A percentile compares a stretch with the other conserved stretches of the same genome.
Conservation (phyloP, 495 filamentous ascomycete species). For the Filosporella fistucella region DNA sequence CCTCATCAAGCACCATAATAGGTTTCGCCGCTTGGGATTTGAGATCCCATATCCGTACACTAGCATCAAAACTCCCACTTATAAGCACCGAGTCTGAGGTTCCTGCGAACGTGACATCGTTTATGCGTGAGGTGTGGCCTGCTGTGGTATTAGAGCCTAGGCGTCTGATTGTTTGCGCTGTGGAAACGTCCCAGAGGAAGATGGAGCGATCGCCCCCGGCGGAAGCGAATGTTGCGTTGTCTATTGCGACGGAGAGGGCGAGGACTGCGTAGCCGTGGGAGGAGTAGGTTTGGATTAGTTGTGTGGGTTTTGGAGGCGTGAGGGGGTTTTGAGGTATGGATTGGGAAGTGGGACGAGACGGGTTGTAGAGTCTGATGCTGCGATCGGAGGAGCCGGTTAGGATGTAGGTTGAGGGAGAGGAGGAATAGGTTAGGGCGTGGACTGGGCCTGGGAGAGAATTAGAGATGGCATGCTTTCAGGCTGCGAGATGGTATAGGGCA, state of each 20-base stretch:
- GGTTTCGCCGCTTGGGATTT: conserved; percentile 59
- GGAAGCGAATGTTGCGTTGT: conserved; percentile 78
- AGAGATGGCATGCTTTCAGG: neutral
- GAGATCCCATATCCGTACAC: conserved; percentile 81
- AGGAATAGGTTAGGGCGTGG: conserved; percentile 68
- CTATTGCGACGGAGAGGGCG: conserved; percentile 61
- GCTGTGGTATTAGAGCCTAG: conserved; percentile 57
- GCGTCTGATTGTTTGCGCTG: conserved; percentile 65
- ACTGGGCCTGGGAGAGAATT: conserved; percentile 50
- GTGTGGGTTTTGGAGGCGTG: conserved; percentile 29
- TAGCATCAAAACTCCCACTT: conserved; percentile 75
- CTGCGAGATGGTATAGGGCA: neutral
- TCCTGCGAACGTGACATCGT: conserved; percentile 73
- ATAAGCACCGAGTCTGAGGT: conserved; percentile 65
- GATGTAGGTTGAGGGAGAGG: conserved; percentile 67
- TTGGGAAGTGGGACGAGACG: conserved; percentile 41
- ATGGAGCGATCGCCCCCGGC: conserved; percentile 85
- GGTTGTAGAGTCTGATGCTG: conserved; percentile 75
- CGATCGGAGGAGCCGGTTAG: conserved; percentile 86
- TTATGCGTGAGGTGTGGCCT: conserved; percentile 69
- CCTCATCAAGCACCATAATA: conserved; percentile 74
- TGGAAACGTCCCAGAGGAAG: conserved; percentile 90
- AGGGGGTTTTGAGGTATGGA: conserved; percentile 34
- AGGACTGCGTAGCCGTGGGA: conserved; percentile 91
- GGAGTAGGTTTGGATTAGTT: conserved; percentile 78